A percentile compares a stretch with the other conserved stretches of the same genome.
These are phyloP conservation scores for Kodamaea sagamina DNA, from an alignment of 805 yeast species.

Conservation along the genomic window DNA sequence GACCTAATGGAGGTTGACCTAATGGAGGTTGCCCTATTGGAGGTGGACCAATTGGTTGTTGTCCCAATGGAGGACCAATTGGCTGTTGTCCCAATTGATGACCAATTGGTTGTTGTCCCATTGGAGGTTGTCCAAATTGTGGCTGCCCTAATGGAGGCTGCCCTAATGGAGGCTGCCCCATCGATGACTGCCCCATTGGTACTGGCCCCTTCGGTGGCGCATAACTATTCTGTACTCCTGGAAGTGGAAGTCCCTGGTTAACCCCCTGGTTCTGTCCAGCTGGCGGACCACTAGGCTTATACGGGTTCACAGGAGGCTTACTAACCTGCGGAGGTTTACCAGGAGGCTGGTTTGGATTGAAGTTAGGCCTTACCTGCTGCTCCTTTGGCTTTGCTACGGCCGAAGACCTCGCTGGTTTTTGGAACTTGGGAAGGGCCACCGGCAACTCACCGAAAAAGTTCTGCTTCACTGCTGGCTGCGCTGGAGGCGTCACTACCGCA, in stretches of 20 bases:
- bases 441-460: conserved; percentile 63
- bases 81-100: not conserved
- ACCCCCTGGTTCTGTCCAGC: conserved; percentile 13
- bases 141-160: not conserved
- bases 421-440: conserved; percentile 30
- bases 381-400: conserved; percentile 20
- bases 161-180: not conserved
- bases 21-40: not conserved
- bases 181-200: not conserved
- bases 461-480: conserved; percentile 4
- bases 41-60: not conserved
- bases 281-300: conserved; percentile 14
- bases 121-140: not conserved
- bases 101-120: not conserved
- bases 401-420: conserved; percentile 33
- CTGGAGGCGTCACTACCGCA: conserved; percentile 16
- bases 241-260: not conserved
- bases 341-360: conserved; percentile 10
- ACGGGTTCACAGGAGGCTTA: conserved; percentile 26
- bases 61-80: not conserved
- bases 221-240: conserved; percentile 11
- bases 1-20: not conserved
- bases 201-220: conserved; percentile 13
- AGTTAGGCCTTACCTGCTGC: conserved; percentile 10
- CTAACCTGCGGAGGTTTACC: conserved; percentile 13